Base-by-base conservation (phyloP, 176 grass and related monocot genomes). In the Avena atlantica region DNA sequence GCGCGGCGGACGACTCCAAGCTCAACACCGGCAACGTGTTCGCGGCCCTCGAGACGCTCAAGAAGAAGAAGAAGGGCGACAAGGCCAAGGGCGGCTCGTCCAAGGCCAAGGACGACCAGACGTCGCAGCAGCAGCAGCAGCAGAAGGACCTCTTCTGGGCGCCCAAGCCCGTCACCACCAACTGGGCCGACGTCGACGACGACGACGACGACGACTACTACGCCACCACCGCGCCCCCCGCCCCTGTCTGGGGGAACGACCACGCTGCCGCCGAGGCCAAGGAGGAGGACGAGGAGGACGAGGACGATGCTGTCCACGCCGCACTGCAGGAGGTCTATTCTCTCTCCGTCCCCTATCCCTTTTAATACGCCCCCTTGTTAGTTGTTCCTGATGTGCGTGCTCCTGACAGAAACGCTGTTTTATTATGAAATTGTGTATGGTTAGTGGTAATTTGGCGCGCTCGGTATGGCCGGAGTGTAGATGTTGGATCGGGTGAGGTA, bases 31-130 rank as follows among this genome's bases (percentile, higher is more conserved):
- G 81, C 47, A 98, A 98, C 90, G 94, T 98, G 56, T 98, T 96
- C 84, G 96, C 96, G 19, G 96, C 96, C 69, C 94, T 98, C 64
- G 96, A 98, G 64, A 91, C 92, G 19, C 93, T 98, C 20, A 98
- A 98, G 92, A 98, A 96, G 96, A 98, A 98, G 89, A 98, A 96
- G 94, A 98, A 94, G 82, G 66, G 49, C 42, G 91, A 96, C 81
- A 91, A 83, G 77, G 89, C 78, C 0, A 94, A 88, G 57, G 89
- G 77, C n/a, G 70, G 51, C 14, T 92, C 92, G 0, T 95, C 96
- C 42, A 88, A 90, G 83, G 86, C 81, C 77, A 88, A 82, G 21
- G 85, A 87, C 76, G 71, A 45, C 37, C 37, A 42, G 37, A 5
- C 37, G 37, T 42, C 37, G 79, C 7, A 81, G 36, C 37, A 71